Conservation (phyloP, 495 filamentous ascomycete genomes). For the Echria macrotheca region DNA sequence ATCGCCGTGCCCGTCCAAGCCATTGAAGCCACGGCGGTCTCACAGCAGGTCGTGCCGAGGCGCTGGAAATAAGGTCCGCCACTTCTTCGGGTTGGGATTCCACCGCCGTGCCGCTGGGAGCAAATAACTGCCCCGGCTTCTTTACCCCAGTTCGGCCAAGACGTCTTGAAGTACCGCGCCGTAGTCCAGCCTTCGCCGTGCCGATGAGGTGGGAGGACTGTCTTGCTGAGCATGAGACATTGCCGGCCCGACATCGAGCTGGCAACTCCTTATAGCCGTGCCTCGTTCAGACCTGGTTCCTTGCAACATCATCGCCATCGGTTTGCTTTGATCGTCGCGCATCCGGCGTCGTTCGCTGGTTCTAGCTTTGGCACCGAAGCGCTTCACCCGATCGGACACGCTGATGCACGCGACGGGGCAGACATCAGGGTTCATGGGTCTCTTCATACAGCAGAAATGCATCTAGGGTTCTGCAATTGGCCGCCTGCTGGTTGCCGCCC, state of each 20-base stretch:
- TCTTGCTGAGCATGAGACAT: not conserved
- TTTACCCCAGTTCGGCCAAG: not conserved
- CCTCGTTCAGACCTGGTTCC: not conserved
- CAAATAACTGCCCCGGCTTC: not conserved
- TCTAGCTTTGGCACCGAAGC: not conserved
- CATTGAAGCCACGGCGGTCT: no score
- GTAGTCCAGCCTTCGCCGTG: not conserved
- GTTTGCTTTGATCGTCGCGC: not conserved
- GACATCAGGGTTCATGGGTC: not conserved
- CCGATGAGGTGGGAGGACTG: not conserved
- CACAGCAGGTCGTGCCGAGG: not conserved
- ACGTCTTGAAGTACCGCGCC: not conserved
- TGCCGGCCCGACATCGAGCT: not conserved
- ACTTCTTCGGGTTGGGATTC: not conserved
- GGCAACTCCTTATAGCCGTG: not conserved
- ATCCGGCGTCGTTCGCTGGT: not conserved
- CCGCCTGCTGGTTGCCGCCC: not conserved
- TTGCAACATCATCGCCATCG: not conserved
- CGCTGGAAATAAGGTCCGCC: not conserved
- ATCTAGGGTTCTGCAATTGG: not conserved
- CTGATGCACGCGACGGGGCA: not conserved
- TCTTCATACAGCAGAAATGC: not conserved
- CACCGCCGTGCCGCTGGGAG: not conserved
- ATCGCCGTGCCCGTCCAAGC: not conserved
- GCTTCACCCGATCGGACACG: not conserved